Evolutionary conservation across 306 rosid genomes (phyloP), one percentile per base, ranked within the genome.

Genomic region (Ormosia emarginata): DNA sequence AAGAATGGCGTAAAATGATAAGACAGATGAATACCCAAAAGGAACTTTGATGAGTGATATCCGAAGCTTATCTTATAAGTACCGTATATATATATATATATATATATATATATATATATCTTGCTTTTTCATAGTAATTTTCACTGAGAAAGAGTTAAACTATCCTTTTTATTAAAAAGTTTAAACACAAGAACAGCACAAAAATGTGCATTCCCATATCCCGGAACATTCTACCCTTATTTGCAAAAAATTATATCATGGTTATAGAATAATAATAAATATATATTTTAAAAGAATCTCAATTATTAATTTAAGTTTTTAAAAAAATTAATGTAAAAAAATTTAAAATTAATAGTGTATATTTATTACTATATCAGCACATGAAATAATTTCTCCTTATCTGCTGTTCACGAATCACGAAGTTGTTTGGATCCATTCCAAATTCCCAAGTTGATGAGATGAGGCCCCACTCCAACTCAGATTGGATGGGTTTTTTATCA

Each of bases 381-480:
- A 24, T 24, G 24, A 24, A 24, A 24, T 24, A 24, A 24, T 24
- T 24, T 24, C 24, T 24, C 24, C 24, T 24, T 24, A 24, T 24
- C 24, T 74, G 64, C n/a, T 12, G 17, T 29, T 24, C 17, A 8
- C 61, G 7, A 39, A 53, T 24, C 17, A 8, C 61, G 7, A 39
- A 53, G 41, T 70, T 11, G 29, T 44, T 56, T 57, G 57, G 41
- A 58, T 65, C 69, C 69, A 24, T 74, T 59, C 32, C 62, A 57
- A 8, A 11, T 56, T 67, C 44, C 8, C 29, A 67, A 49, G 79
- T 82, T 61, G 79, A 76, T 52, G 46, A 44, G 40, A 43, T 56
- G 33, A 67, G 75, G 76, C 61, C 87, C 77, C 53, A 72, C 37
- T 33, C 32, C 80, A 83, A 78, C 49, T 72, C 58, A 78, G 30